A percentile compares a stretch with the other conserved stretches of the same genome.
phyloP scores from a whole-genome alignment of 2,329 filamentous ascomycete species.

The Amylocarpus encephaloides region DNA sequence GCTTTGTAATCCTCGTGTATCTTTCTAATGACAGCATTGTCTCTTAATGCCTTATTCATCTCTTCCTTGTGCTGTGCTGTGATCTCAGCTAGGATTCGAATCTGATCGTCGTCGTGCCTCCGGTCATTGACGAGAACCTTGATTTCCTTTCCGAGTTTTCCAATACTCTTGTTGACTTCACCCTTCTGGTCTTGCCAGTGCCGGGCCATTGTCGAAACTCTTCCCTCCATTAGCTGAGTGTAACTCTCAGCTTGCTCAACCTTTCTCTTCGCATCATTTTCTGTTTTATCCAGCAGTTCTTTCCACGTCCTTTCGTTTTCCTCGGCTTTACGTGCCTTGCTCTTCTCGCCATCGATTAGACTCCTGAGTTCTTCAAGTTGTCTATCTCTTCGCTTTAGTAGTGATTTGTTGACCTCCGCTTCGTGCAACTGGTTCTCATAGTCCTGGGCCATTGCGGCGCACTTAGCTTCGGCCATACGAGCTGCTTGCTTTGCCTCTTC shows the following conservation, averaged over 20 bases:
- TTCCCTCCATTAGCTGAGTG: conserved; percentile 61
- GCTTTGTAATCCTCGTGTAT: conserved; percentile 60
- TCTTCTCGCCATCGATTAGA: conserved; percentile 57
- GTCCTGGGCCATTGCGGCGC: conserved; percentile 60
- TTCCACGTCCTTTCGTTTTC: conserved; percentile 56
- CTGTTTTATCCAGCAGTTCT: conserved; percentile 56
- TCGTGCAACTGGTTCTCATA: conserved; percentile 65
- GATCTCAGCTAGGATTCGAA: conserved; percentile 58
- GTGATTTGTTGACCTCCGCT: conserved; percentile 62
- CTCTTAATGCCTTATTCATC: conserved; percentile 50
- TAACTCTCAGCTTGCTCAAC: conserved; percentile 60
- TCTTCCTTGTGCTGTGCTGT: conserved; percentile 69
- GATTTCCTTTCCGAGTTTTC: conserved; percentile 48
- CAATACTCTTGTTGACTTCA: conserved; percentile 48
- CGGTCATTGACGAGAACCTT: conserved; percentile 48
- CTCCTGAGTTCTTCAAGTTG: conserved; percentile 64
- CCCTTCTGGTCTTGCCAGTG: conserved; percentile 63
- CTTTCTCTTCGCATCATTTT: conserved; percentile 52
- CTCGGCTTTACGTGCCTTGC: conserved; percentile 52
- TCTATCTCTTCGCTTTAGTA: conserved; percentile 66
- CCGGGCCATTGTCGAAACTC: conserved; percentile 59
- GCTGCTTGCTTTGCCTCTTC: conserved; percentile 67
- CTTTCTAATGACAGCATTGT: conserved; percentile 55
- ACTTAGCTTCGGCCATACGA: conserved; percentile 62
- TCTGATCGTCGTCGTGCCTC: conserved; percentile 54